Conservation (phyloP, 495 filamentous ascomycete genomes). For the Glonium stellatum region DNA sequence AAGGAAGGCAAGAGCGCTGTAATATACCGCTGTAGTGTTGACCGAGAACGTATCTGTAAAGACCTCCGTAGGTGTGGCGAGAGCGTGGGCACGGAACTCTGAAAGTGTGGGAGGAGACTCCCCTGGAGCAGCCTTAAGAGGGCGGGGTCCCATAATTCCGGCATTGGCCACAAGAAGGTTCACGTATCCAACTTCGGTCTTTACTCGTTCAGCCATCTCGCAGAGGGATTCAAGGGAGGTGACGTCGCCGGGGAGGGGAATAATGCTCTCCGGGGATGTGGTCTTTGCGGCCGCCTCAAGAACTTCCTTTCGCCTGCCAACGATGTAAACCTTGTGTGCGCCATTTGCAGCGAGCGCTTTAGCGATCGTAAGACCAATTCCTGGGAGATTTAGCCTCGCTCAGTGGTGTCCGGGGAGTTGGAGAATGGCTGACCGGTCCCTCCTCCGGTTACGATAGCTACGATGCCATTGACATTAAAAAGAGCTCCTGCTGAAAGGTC, state of each 20-base stretch:
- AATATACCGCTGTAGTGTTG: conserved; percentile 56
- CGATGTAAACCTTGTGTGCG: conserved; percentile 60
- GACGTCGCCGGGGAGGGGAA: conserved; percentile 59
- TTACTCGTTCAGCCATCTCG: conserved; percentile 45
- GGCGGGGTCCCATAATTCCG: conserved; percentile 50
- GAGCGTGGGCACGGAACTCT: conserved; percentile 40
- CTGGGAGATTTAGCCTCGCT: conserved; percentile 31
- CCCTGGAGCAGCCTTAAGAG: not conserved
- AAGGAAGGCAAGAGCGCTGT: conserved; percentile 57
- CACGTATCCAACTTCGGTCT: conserved; percentile 50
- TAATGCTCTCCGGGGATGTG: conserved; percentile 36
- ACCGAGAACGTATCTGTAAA: conserved; percentile 53
- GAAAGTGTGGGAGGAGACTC: not conserved
- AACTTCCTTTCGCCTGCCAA: conserved; percentile 51
- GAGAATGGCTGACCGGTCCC: conserved; percentile 43
- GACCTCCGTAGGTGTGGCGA: conserved; percentile 48
- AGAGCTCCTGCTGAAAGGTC: conserved; percentile 27
- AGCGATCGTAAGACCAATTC: conserved; percentile 61
- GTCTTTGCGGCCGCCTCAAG: conserved; percentile 42
- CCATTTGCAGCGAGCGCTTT: conserved; percentile 57
- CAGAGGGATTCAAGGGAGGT: conserved; percentile 56
- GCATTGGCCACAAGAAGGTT: conserved; percentile 64
- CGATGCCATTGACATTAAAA: conserved; percentile 52
- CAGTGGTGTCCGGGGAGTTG: not conserved
- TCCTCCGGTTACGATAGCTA: conserved; percentile 57